phyloP scores from a whole-genome alignment of 495 filamentous ascomycete genomes.

The Penicillium odoratum region DNA sequence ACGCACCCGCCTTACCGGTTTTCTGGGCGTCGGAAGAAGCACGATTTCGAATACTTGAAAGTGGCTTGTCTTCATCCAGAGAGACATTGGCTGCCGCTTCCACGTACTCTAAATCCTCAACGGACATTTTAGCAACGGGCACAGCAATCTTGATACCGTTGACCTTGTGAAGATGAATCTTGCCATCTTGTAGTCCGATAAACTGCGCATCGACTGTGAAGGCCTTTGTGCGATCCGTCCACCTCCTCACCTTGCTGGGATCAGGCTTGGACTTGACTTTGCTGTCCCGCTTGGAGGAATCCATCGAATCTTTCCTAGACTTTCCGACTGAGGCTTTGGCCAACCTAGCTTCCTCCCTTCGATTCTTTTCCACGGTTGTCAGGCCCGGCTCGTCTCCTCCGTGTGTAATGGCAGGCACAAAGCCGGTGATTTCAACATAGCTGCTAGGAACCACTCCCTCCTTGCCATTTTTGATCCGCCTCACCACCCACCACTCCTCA shows the following conservation, averaged over 20 bases:
- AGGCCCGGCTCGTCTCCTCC: slow-evolving; percentile 63
- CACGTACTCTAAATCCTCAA: slow-evolving; percentile 92
- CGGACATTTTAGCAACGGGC: slow-evolving; percentile 89
- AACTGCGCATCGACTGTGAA: slow-evolving; percentile 99
- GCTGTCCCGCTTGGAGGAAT: slow-evolving; percentile 66
- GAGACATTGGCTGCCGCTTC: slow-evolving; percentile 83
- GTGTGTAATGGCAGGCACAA: slow-evolving; percentile 44
- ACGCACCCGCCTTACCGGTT: slow-evolving; percentile 45
- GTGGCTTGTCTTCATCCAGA: slow-evolving; percentile 93
- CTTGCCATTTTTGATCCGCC: slow-evolving; percentile 82
- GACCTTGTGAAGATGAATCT: slow-evolving; percentile 96
- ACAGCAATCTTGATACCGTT: slow-evolving; percentile 99
- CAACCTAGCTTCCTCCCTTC: slow-evolving; percentile 76
- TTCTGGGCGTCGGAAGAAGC: slow-evolving; percentile 25
- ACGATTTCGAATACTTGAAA: slow-evolving; percentile 67
- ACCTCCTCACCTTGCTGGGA: slow-evolving; percentile 76
- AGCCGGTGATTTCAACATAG: slow-evolving; percentile 84
- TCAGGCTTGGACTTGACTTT: slow-evolving; percentile 76
- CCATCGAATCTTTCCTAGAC: slow-evolving; percentile 55
- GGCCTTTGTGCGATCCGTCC: slow-evolving; percentile 91
- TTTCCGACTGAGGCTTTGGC: slow-evolving; percentile 71
- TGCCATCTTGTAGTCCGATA: slow-evolving; percentile 83
- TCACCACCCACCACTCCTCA: slow-evolving; percentile 98
- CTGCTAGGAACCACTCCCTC: slow-evolving; percentile 98
- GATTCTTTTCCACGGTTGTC: slow-evolving; percentile 79